Evolutionary conservation across 1,139 yeast species (phyloP).

Genomic region (Candida pseudoviswanathii): DNA sequence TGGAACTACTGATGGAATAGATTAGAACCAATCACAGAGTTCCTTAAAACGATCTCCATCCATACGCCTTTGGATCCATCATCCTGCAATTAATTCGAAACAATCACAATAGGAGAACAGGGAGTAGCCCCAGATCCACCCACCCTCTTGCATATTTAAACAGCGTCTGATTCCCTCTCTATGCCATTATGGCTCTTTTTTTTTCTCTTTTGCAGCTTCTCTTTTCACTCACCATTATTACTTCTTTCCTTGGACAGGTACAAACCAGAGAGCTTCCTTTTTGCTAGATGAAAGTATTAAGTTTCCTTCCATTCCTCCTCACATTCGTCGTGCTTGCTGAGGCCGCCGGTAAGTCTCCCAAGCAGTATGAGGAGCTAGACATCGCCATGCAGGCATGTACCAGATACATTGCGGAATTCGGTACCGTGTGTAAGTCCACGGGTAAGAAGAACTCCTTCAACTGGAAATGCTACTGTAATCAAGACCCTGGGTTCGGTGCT

Average conservation of each 20-base stretch:
- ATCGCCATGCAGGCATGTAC: conserved; percentile 14
- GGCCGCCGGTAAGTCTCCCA: conserved; percentile 8
- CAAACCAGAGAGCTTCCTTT: no score
- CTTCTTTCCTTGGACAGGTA: no score
- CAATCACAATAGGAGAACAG: background rate
- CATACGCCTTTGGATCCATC: background rate
- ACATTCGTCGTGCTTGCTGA: conserved; percentile 1
- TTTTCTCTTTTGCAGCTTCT: conserved; percentile 2
- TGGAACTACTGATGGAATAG: background rate
- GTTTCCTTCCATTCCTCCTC: background rate
- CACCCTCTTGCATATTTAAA: background rate
- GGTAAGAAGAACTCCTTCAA: conserved; percentile 5
- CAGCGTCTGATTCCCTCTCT: background rate
- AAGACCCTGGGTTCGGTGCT: conserved; percentile 22
- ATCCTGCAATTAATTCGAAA: background rate
- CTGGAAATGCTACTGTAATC: conserved; percentile 20
- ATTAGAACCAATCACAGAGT: background rate
- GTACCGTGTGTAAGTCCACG: conserved; percentile 11
- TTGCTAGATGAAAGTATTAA: background rate
- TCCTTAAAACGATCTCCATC: background rate
- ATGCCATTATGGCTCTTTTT: background rate
- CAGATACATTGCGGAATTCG: conserved; percentile 6
- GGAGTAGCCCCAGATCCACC: no score
- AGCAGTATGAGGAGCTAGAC: conserved; percentile 3
- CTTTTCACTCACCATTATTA: background rate